Percentiles rank a stretch among this genome's conserved stretches.
These are phyloP conservation scores for Ophiostoma angusticollis DNA, from an alignment of 2,329 filamentous ascomycete genomes.

Conservation along the genomic window DNA sequence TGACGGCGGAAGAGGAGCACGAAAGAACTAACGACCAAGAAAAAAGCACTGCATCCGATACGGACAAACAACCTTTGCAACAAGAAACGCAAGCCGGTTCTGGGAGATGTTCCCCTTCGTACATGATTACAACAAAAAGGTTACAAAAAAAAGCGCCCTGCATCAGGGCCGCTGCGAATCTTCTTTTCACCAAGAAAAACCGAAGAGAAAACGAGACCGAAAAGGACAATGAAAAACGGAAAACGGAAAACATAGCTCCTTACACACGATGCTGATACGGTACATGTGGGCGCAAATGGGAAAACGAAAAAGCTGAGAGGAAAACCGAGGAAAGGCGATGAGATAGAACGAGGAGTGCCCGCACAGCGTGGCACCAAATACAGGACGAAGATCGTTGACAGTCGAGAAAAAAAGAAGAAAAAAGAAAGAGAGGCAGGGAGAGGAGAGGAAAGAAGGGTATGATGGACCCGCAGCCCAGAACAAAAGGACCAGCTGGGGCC, in stretches of 20 bases:
- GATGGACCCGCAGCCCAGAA: no score
- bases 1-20: no score
- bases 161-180: no score
- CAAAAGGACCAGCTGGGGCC: not conserved
- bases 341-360: not conserved
- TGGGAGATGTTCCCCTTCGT: not conserved
- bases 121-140: not conserved
- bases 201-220: not conserved
- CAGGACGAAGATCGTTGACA: not conserved
- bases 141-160: not conserved
- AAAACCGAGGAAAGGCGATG: not conserved
- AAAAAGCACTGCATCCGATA: not conserved
- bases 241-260: slow-evolving; percentile 1
- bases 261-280: not conserved
- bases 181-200: no score
- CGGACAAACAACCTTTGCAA: no score
- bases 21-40: not conserved
- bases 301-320: not conserved
- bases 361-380: no score
- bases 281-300: not conserved
- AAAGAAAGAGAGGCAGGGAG: not conserved
- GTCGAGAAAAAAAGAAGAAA: not conserved
- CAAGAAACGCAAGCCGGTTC: no score
- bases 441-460: not conserved
- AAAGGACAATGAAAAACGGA: not conserved